Evolutionary conservation across 2,329 filamentous ascomycete species (phyloP).

Genomic region (Amauroascus verrucosus): DNA sequence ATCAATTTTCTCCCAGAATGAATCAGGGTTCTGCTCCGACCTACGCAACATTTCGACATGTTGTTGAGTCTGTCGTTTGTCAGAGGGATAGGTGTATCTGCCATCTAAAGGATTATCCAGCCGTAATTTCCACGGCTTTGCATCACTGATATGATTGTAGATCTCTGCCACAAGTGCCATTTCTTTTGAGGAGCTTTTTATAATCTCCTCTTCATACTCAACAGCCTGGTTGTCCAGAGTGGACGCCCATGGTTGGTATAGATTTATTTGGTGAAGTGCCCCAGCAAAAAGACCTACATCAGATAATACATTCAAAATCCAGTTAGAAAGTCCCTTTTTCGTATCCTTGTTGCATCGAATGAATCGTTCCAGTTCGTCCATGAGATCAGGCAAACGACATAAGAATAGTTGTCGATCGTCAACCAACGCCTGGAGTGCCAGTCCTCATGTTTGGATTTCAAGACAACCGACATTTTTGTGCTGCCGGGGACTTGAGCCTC

Average conservation of each 20-base stretch:
- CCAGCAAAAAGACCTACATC: conserved; percentile 39
- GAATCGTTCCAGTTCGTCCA: conserved; percentile 43
- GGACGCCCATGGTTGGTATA: conserved; percentile 40
- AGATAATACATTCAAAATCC: conserved; percentile 31
- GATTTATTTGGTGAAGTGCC: conserved; percentile 36
- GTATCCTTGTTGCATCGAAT: conserved; percentile 27
- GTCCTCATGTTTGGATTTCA: not conserved
- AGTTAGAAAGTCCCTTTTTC: conserved; percentile 31
- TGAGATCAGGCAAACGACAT: conserved; percentile 26
- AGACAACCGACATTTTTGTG: conserved; percentile 8
- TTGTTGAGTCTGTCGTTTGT: conserved; percentile 38
- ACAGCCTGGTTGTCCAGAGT: conserved; percentile 10
- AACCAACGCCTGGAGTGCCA: conserved; percentile 32
- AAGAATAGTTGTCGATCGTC: conserved; percentile 31
- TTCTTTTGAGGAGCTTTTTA: not conserved
- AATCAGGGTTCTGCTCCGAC: conserved; percentile 42
- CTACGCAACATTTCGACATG: conserved; percentile 37
- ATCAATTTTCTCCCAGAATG: conserved; percentile 37
- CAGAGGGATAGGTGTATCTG: conserved; percentile 41
- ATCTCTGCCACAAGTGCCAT: not conserved
- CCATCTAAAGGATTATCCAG: conserved; percentile 17
- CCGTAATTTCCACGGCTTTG: not conserved
- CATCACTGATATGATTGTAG: not conserved
- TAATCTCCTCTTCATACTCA: conserved; percentile 17
- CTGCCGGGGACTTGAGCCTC: conserved; percentile 19